These are phyloP conservation scores for Isabelozyma gotoi DNA, from an alignment of 805 yeast species.

Conservation along the genomic window DNA sequence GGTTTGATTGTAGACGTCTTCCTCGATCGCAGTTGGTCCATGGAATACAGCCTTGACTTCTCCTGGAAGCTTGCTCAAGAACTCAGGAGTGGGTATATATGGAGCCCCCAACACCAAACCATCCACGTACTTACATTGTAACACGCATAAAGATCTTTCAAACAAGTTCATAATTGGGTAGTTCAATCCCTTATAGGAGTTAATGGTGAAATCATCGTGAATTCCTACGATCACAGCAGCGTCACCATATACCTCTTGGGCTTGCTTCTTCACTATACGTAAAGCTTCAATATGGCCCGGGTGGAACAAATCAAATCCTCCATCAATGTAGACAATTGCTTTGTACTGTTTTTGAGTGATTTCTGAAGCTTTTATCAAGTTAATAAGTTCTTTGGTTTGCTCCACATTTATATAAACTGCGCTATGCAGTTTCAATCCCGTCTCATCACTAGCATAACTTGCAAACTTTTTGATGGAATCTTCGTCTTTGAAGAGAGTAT, in stretches of 20 bases:
- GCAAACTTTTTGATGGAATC: constrained; percentile 44
- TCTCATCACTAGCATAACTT: constrained; percentile 59
- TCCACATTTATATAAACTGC: constrained; percentile 50
- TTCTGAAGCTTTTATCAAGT: constrained; percentile 35
- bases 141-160: constrained; percentile 82
- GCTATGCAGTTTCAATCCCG: constrained; percentile 59
- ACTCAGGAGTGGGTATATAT: constrained; percentile 41
- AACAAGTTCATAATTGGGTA: constrained; percentile 85
- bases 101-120: constrained; percentile 76
- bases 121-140: constrained; percentile 85
- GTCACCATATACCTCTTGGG: constrained; percentile 16
- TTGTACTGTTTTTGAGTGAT: constrained; percentile 12
- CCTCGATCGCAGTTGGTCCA: constrained; percentile 52
- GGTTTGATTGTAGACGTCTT: constrained; percentile 30
- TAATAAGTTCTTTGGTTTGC: constrained; percentile 19
- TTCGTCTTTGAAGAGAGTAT: constrained; percentile 24
- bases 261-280: constrained; percentile 44
- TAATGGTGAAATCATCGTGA: constrained; percentile 57
- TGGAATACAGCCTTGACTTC: constrained; percentile 46
- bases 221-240: constrained; percentile 67
- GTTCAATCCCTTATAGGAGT: constrained; percentile 56
- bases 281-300: constrained; percentile 88
- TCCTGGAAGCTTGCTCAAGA: constrained; percentile 40
- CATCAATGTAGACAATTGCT: constrained; percentile 61
- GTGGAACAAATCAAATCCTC: constrained; percentile 89